Conservation (phyloP, 345 rosid genomes). For the Melaleuca quinquenervia region DNA sequence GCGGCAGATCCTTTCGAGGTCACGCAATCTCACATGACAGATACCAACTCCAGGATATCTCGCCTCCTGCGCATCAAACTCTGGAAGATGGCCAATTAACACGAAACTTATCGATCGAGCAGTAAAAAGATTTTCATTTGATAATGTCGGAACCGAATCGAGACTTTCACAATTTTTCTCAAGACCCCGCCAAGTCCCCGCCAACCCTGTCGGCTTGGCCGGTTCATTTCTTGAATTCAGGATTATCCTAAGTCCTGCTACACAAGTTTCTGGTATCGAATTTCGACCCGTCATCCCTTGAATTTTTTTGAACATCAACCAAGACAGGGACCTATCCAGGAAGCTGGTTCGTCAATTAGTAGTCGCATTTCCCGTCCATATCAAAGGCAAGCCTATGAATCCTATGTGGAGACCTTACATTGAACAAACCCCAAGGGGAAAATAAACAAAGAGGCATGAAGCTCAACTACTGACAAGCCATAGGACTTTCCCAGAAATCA, state of each 20-base stretch:
- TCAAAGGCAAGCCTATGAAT: background rate
- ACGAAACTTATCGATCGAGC: background rate
- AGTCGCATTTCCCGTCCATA: background rate
- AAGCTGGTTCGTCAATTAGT: background rate
- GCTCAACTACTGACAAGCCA: background rate
- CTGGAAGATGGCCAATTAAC: background rate
- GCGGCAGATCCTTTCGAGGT: background rate
- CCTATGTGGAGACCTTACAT: background rate
- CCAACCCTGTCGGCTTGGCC: background rate
- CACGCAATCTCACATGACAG: background rate
- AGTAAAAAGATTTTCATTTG: background rate
- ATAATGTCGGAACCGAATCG: background rate
- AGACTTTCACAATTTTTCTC: fast-evolving
- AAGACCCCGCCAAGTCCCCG: fast-evolving
- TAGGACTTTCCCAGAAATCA: background rate
- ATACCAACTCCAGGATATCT: background rate
- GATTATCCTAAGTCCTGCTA: background rate
- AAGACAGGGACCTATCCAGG: background rate
- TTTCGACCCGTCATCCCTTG: background rate
- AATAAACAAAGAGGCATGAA: background rate
- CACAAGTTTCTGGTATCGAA: background rate
- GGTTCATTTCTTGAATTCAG: background rate
- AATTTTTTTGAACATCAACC: background rate
- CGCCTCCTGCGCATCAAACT: background rate
- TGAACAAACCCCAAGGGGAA: background rate